phyloP scores from a whole-genome alignment of 2,329 filamentous ascomycete species.

The Harringtonia aguacate region DNA sequence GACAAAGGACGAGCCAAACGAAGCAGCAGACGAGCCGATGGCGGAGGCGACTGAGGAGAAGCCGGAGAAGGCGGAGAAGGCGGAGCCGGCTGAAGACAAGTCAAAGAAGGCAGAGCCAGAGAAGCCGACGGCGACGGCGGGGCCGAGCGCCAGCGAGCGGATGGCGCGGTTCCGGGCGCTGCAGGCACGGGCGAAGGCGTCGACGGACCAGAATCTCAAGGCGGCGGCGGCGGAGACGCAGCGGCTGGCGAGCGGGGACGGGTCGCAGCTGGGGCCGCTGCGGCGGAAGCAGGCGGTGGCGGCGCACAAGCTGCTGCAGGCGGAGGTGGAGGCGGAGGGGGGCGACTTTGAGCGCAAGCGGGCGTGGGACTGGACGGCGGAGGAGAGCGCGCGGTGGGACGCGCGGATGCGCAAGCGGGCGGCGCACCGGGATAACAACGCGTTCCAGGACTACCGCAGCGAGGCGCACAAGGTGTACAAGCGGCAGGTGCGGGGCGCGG shows the following conservation, averaged over 20 bases:
- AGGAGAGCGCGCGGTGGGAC: conserved; percentile 93
- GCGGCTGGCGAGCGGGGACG: conserved; percentile 60
- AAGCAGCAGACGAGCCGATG: not conserved
- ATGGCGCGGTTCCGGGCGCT: conserved; percentile 79
- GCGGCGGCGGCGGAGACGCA: conserved; percentile 78
- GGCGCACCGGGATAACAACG: conserved; percentile 69
- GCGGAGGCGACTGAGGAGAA: not conserved
- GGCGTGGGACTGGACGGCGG: conserved; percentile 96
- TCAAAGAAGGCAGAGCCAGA: not conserved
- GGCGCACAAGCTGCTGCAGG: conserved; percentile 85
- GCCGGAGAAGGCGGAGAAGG: conserved; percentile 6
- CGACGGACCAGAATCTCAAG: conserved; percentile 64
- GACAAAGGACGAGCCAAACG: no score
- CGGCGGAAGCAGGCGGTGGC: conserved; percentile 80
- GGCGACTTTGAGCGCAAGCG: conserved; percentile 96
- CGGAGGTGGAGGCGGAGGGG: conserved; percentile 72
- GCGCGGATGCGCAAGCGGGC: conserved; percentile 79
- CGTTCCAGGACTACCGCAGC: conserved; percentile 79
- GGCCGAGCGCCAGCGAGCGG: conserved; percentile 39
- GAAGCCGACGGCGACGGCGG: conserved; percentile 1
- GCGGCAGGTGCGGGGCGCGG: conserved; percentile 61
- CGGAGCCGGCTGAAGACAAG: not conserved
- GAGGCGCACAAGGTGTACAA: conserved; percentile 93
- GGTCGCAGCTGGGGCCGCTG: conserved; percentile 65
- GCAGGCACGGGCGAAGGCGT: conserved; percentile 67